Base-by-base conservation (phyloP, 176 grass and related monocot species). In the Saccharum officinarum region DNA sequence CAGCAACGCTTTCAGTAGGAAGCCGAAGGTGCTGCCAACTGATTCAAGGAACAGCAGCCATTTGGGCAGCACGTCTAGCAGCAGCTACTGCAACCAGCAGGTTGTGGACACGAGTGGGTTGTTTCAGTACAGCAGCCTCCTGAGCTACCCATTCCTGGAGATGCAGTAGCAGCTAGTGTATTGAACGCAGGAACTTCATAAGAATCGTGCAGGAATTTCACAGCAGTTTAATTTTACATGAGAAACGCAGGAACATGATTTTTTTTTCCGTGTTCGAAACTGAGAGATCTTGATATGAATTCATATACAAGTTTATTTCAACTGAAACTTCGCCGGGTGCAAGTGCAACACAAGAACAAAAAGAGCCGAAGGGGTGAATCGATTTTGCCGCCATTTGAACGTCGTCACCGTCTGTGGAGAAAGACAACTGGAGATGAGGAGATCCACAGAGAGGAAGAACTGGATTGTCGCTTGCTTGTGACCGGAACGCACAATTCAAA, bases 51-150 rank as follows among this genome's bases (percentile, higher is more conserved):
- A 38, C 40, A 77, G 87, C 47, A 69, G 71, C 61, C 33, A 33
- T 33, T 33, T 33, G 33, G 33, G 33, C 33, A 33, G 33, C 33
- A 33, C 33, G 33, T 33, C 33, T 3, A 33, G 33, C 33, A 36
- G 34, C 47, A 69, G 71, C 62, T 69, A 69, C 62, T 76, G 87
- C 82, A 89, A 85, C 71, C 87, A 85, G 77, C 70, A 69, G 47
- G 16, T 62, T 4, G 82, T 52, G 1, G 87, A 88, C 17, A 38
- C 63, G 7, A 57, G 33, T 22, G 55, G 26, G 3, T 10, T 59
- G 37, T 69, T 83, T 49, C 90, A 92, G 83, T 75, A 64, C 90
- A 86, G 79, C 75, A 60, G 77, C 87, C 8, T 86, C 20, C 22
- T 83, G 34, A 78, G 60, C 77, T 59, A 88, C 10, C 69, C 85